Evolutionary conservation across 2,329 filamentous ascomycete species (phyloP).

Genomic region (Clonostachys rosea): DNA sequence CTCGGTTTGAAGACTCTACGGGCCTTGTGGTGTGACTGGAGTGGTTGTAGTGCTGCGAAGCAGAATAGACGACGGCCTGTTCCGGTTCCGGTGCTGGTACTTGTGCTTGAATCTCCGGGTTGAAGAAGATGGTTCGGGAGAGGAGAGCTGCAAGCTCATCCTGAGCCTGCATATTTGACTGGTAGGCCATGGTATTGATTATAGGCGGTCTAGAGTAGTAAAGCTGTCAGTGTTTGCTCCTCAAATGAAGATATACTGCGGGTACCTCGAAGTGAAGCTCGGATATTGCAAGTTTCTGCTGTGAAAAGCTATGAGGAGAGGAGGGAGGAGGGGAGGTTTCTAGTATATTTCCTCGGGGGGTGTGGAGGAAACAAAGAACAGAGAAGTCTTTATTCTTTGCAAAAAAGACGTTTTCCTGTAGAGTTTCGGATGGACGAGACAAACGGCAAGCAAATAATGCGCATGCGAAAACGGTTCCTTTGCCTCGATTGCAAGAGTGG

Average conservation of each 20-base stretch:
- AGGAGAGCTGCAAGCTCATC: constrained; percentile 83
- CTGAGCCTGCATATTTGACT: constrained; percentile 56
- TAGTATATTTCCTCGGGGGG: background rate
- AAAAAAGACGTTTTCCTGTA: background rate
- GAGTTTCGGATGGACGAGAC: background rate
- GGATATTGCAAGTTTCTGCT: background rate
- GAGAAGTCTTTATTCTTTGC: background rate
- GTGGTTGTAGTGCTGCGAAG: constrained; percentile 81
- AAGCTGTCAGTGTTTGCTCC: background rate
- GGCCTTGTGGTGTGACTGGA: constrained; percentile 56
- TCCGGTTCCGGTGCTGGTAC: constrained; percentile 21
- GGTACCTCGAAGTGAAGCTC: background rate
- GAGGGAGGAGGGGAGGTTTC: background rate
- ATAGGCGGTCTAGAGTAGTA: constrained; percentile 1
- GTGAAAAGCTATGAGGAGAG: background rate
- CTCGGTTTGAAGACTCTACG: constrained; percentile 16
- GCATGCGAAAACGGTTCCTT: no score
- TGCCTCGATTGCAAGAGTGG: no score
- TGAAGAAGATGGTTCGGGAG: constrained; percentile 67
- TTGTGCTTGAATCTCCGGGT: constrained; percentile 26
- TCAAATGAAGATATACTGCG: background rate
- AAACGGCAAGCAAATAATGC: background rate
- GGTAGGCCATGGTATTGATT: constrained; percentile 30
- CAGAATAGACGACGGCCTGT: constrained; percentile 61
- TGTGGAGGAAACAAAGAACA: background rate